phyloP scores from a whole-genome alignment of 208 protist genomes.

The Leishmania lainsoni region DNA sequence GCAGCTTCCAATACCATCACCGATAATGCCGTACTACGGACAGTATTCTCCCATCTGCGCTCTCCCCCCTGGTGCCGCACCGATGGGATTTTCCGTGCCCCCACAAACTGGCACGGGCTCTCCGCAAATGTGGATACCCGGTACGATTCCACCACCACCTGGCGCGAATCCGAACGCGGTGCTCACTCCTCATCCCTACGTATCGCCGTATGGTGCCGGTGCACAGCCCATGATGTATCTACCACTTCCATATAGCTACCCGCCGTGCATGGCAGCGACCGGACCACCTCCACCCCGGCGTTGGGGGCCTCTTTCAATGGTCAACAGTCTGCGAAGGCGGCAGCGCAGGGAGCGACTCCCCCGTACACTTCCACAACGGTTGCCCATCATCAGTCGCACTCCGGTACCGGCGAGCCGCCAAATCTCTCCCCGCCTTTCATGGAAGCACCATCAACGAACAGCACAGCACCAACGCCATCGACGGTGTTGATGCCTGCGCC shows the following conservation, averaged over 20 bases:
- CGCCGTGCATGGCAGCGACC: slow-evolving; percentile 35
- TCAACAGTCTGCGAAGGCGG: slow-evolving; percentile 16
- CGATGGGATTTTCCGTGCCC: slow-evolving; percentile 25
- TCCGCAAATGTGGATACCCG: slow-evolving; percentile 34
- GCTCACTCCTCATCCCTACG: slow-evolving; percentile 20
- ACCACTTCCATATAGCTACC: slow-evolving; percentile 32
- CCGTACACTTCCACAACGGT: slow-evolving; percentile 16
- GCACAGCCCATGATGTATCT: slow-evolving; percentile 40
- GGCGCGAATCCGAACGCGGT: slow-evolving; percentile 3
- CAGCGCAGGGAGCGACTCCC: slow-evolving; percentile 19
- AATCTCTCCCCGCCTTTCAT: slow-evolving; percentile 13
- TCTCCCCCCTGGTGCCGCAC: slow-evolving; percentile 12
- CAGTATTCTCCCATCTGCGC: slow-evolving; percentile 35
- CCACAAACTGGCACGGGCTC: slow-evolving; percentile 6
- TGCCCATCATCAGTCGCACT: slow-evolving; percentile 1
- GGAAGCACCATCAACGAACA: slow-evolving; percentile 16
- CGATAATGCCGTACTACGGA: slow-evolving; percentile 28
- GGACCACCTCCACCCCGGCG: slow-evolving; percentile 13
- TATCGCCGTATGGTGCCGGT: slow-evolving; percentile 19
- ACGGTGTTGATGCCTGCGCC: background rate
- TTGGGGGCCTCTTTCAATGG: slow-evolving; percentile 7
- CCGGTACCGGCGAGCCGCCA: slow-evolving; percentile 9
- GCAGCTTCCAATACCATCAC: slow-evolving; percentile 22
- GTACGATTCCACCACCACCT: slow-evolving; percentile 22
- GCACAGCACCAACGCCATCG: background rate